phyloP scores from a whole-genome alignment of 768 basidiomycete genomes.

The Phaeotremella skinneri region DNA sequence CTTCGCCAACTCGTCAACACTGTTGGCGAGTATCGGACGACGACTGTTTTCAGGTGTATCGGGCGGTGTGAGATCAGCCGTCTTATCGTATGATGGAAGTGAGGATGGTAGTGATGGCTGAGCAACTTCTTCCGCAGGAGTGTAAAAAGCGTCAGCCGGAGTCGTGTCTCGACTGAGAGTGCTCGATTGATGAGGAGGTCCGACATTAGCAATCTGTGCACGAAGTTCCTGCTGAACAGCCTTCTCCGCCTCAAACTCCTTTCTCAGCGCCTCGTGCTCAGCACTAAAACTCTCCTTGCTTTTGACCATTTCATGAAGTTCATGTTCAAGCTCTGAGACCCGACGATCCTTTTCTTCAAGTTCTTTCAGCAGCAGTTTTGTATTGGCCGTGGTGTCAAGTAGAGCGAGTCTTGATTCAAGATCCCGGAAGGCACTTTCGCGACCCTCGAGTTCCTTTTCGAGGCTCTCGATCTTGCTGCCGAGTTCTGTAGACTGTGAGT shows the following conservation, averaged over 20 bases:
- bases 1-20: slow-evolving; percentile 60
- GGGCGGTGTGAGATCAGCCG: slow-evolving; percentile 25
- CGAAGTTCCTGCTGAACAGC: slow-evolving; percentile 20
- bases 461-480: slow-evolving; percentile 70
- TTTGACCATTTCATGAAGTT: slow-evolving; percentile 74
- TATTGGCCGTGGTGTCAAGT: slow-evolving; percentile 60
- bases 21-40: background rate
- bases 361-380: slow-evolving; percentile 69
- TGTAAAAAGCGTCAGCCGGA: slow-evolving; percentile 2
- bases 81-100: slow-evolving; percentile 1
- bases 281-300: slow-evolving; percentile 61
- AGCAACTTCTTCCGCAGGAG: background rate
- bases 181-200: slow-evolving; percentile 3
- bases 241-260: slow-evolving; percentile 13
- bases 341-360: slow-evolving; percentile 77
- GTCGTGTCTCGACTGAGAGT: background rate
- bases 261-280: slow-evolving; percentile 52
- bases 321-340: slow-evolving; percentile 71
- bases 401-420: slow-evolving; percentile 70
- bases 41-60: slow-evolving; percentile 20
- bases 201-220: background rate
- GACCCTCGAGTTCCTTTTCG: slow-evolving; percentile 72
- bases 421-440: slow-evolving; percentile 67
- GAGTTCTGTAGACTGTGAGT: slow-evolving; percentile 57
- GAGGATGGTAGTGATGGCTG: background rate